These are phyloP conservation scores for Pontederia crassipes DNA, from an alignment of 176 grass and related monocot species.

Conservation along the genomic window DNA sequence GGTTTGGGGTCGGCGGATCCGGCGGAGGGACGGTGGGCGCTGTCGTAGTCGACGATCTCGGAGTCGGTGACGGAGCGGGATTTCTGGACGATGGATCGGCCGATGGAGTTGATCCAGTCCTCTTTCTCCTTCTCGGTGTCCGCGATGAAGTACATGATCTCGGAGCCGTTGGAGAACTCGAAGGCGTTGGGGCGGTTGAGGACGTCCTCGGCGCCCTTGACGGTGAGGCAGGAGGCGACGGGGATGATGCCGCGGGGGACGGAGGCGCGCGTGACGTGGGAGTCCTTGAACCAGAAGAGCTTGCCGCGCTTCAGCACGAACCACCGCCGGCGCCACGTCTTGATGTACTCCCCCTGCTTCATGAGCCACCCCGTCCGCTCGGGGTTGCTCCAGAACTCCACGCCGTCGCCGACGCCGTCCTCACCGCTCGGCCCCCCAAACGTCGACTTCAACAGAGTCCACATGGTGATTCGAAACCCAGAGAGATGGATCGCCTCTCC, in stretches of 20 bases:
- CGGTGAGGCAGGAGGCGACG: constrained; percentile 72
- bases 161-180: constrained; percentile 67
- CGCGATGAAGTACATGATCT: constrained; percentile 99
- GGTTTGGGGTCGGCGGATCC: background rate
- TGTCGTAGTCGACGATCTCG: constrained; percentile 90
- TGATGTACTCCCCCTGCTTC: constrained; percentile 98
- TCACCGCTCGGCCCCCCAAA: constrained; percentile 15
- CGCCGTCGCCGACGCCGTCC: constrained; percentile 35
- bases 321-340: constrained; percentile 96
- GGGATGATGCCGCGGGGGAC: constrained; percentile 73
- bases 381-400: constrained; percentile 80
- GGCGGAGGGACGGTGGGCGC: constrained; percentile 19
- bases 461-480: too few relatives aligned
- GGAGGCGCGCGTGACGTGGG: constrained; percentile 48
- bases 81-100: constrained; percentile 90
- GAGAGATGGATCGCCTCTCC: too few relatives aligned
- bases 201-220: constrained; percentile 92
- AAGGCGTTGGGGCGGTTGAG: constrained; percentile 87
- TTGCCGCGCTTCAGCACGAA: constrained; percentile 92
- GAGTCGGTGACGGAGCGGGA: constrained; percentile 64
- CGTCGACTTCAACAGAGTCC: constrained; percentile 59
- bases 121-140: constrained; percentile 96
- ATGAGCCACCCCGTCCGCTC: constrained; percentile 79
- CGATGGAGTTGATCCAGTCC: constrained; percentile 97
- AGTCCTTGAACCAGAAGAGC: constrained; percentile 98